These are phyloP conservation scores for Debaryomyces robertsiae DNA, from an alignment of 1,139 yeast genomes.

Conservation along the genomic window DNA sequence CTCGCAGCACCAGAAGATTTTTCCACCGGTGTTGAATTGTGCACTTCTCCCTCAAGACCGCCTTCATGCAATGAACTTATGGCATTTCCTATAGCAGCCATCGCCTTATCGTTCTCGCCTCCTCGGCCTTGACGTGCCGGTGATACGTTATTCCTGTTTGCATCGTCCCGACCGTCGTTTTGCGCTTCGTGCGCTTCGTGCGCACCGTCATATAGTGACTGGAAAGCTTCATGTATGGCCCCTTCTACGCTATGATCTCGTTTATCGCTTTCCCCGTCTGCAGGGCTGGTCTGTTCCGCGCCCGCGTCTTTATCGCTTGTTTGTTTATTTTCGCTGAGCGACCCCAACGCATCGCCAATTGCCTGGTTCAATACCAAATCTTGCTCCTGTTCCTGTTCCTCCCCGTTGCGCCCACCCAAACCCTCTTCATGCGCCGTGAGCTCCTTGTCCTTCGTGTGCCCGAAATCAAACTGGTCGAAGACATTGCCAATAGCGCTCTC, in stretches of 20 bases:
- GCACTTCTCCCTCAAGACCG: neutral
- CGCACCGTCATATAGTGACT: neutral
- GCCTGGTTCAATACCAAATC: conserved; percentile 24
- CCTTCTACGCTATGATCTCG: neutral
- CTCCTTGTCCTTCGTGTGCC: neutral
- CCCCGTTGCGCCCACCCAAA: neutral
- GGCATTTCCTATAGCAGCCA: conserved; percentile 18
- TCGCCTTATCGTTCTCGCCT: conserved; percentile 10
- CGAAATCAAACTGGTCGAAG: conserved; percentile 32
- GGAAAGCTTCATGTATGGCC: neutral
- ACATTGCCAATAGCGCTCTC: conserved; percentile 45
- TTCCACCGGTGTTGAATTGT: too few species aligned
- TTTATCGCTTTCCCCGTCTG: neutral
- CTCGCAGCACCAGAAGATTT: too few species aligned
- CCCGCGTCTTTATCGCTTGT: neutral
- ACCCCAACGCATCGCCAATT: conserved; percentile 25
- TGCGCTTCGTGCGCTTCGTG: neutral
- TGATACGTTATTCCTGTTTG: neutral
- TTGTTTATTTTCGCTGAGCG: conserved; percentile 7
- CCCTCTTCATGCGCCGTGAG: too few species aligned
- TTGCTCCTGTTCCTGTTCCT: conserved; percentile 4
- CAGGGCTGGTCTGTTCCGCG: conserved; percentile 1
- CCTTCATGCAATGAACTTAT: conserved; percentile 11
- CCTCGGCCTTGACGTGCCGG: neutral
- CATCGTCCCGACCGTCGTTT: neutral